A percentile compares a stretch with the other conserved stretches of the same genome.
Conservation (phyloP, 177 flowering plant species). For the Vitis hybrid region DNA sequence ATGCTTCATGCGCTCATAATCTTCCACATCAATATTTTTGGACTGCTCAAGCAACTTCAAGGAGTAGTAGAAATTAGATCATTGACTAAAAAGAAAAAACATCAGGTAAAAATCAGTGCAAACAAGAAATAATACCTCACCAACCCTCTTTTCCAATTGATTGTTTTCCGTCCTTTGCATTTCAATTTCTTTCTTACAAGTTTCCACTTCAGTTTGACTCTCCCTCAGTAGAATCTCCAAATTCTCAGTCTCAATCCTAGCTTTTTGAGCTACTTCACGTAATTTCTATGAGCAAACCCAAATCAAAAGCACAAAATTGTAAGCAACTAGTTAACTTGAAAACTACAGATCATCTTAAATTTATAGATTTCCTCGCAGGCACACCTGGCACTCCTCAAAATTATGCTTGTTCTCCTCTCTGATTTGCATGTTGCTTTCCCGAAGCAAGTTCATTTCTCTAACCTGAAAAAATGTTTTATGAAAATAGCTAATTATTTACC, state of each 20-base stretch:
- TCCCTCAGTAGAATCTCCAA: slow-evolving; percentile 43
- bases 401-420: slow-evolving; percentile 92
- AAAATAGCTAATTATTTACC: neutral
- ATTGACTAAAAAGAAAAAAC: neutral
- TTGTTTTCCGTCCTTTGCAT: slow-evolving; percentile 44
- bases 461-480: slow-evolving; percentile 38
- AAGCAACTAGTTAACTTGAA: neutral
- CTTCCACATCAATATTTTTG: slow-evolving; percentile 59
- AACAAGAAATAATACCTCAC: slow-evolving; percentile 48
- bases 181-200: slow-evolving; percentile 58
- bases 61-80: neutral
- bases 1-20: slow-evolving; percentile 61
- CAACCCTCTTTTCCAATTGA: slow-evolving; percentile 48
- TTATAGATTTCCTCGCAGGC: neutral
- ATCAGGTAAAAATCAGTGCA: neutral
- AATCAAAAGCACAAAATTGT: neutral
- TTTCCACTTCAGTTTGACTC: slow-evolving; percentile 57
- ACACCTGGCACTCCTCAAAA: slow-evolving; percentile 93
- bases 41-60: slow-evolving; percentile 56
- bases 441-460: slow-evolving; percentile 81
- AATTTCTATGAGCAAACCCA: slow-evolving; percentile 49
- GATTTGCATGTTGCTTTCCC: slow-evolving; percentile 93
- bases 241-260: slow-evolving; percentile 41
- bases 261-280: slow-evolving; percentile 62
- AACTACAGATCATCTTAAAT: neutral